These are phyloP conservation scores for Stereum hirsutum DNA, from an alignment of 1,284 basidiomycete species.

Conservation along the genomic window DNA sequence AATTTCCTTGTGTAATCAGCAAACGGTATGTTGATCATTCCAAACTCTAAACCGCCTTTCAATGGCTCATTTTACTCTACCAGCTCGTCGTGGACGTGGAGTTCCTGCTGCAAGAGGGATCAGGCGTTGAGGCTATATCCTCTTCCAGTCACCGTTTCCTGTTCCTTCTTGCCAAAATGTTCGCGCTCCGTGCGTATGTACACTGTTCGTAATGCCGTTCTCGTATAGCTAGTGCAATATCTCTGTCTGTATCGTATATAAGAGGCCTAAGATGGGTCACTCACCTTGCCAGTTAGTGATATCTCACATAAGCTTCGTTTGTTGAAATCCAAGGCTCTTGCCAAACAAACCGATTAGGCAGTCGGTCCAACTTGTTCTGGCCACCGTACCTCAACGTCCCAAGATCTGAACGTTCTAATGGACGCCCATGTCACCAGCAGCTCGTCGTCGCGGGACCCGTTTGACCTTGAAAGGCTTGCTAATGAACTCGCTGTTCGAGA, in stretches of 20 bases:
- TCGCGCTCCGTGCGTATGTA: conserved; percentile 6
- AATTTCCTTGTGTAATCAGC: conserved; percentile 28
- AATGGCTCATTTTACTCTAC: conserved; percentile 10
- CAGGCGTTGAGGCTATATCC: conserved; percentile 39
- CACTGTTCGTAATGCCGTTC: too few relatives aligned
- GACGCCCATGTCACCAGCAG: too few relatives aligned
- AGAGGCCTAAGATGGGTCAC: too few relatives aligned
- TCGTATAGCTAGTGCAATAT: too few relatives aligned
- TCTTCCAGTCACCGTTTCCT: conserved; percentile 2
- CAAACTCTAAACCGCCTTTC: conserved; percentile 6
- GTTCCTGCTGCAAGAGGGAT: conserved; percentile 68
- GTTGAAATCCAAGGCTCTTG: too few relatives aligned
- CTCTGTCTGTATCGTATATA: too few relatives aligned
- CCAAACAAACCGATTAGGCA: too few relatives aligned
- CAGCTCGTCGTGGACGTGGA: conserved; percentile 79
- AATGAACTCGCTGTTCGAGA: conserved; percentile 2
- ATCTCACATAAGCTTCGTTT: too few relatives aligned
- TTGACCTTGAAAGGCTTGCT: conserved; percentile 3
- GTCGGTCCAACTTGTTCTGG: too few relatives aligned
- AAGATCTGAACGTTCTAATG: too few relatives aligned
- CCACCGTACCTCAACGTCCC: too few relatives aligned
- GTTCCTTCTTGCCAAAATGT: conserved; percentile 4
- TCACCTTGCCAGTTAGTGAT: too few relatives aligned
- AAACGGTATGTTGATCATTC: conserved; percentile 40
- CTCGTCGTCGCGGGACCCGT: conserved; percentile 1